Percentiles rank a stretch among this genome's conserved stretches.
These are phyloP conservation scores for Chloris gayana DNA, from an alignment of 176 grass and related monocot genomes.

Conservation along the genomic window DNA sequence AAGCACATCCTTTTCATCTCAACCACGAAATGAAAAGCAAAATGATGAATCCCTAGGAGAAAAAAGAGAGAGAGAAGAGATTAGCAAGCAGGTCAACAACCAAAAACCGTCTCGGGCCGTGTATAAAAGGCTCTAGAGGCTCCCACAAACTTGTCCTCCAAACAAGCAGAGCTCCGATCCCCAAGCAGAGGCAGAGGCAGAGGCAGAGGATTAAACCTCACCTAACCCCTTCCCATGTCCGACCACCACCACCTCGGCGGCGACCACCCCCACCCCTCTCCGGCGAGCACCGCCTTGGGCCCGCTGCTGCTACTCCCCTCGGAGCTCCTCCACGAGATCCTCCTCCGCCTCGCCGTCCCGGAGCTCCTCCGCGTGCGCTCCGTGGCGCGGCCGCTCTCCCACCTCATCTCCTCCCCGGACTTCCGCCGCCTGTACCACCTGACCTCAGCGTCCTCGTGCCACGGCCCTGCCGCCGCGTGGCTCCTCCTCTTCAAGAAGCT, in stretches of 20 bases:
- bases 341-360: constrained; percentile 73
- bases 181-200: constrained; percentile 19
- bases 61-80: constrained; percentile 1
- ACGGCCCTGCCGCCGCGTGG: constrained; percentile 67
- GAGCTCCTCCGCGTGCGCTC: constrained; percentile 75
- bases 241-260: constrained; percentile 34
- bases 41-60: not conserved
- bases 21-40: constrained; percentile 13
- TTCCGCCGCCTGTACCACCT: constrained; percentile 81
- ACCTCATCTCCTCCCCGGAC: constrained; percentile 64
- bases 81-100: constrained; percentile 21
- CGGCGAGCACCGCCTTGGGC: constrained; percentile 40
- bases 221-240: constrained; percentile 47
- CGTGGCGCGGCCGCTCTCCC: constrained; percentile 69
- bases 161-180: constrained; percentile 41
- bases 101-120: not conserved
- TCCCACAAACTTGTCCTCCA: constrained; percentile 32
- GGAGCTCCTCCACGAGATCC: constrained; percentile 87
- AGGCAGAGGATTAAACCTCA: constrained; percentile 49
- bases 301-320: constrained; percentile 61
- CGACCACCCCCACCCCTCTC: constrained; percentile 33
- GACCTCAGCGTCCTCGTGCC: constrained; percentile 47
- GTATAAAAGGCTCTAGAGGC: constrained; percentile 43
- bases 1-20: constrained; percentile 22
- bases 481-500: constrained; percentile 91